Evolutionary conservation across 169 alveolate genomes (phyloP), one percentile per base, ranked within the genome.

Genomic region (Plasmodium gallinaceum): DNA sequence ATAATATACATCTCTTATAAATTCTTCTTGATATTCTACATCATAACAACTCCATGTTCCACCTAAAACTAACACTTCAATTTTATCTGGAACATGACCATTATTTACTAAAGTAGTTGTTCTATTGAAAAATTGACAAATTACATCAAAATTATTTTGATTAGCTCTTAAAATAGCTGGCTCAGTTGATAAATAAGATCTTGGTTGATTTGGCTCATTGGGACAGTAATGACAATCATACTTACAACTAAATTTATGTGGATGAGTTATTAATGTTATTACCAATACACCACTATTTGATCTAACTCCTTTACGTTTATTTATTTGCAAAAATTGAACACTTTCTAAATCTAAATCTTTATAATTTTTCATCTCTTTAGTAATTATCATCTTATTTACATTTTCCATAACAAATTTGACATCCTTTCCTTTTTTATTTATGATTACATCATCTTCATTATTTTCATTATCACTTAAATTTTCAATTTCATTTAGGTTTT

Each of bases 21-120:
- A 97, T 71, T 94, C 96, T 83, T 95, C 95, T 92, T 97, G 98
- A 78, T 97, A 97, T 51, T 88, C 95, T 0, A 94, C 92, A 20
- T 97, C 98, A 74, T 96, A 96, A 18, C 98, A 97, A 88, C 97
- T 94, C 99, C 99, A 97, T 14, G 99, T 97, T 18, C 99, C 99
- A 7, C 99, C 99, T 73, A 97, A 90, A 16, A 97, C 98, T 46
- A 97, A 92, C 42, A 97, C 93, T 87, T 97, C 99, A 26, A 97
- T 96, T 90, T 97, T 97, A 93, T 97, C 99, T 43, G 97, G 94
- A 5, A 91, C 95, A 88, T 96, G 98, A 37, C 99, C 99, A 86
- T 97, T 97, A 71, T 95, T 96, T 57, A 95, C 95, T 12, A 97
- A 94, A 0, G 98, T 97, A 52, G 92, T 94, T 0, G 98, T 98